Evolutionary conservation across 2,329 filamentous ascomycete genomes (phyloP), one percentile per base, ranked within the genome.

Genomic region (Xenosphaeropsis pyriputrescens): DNA sequence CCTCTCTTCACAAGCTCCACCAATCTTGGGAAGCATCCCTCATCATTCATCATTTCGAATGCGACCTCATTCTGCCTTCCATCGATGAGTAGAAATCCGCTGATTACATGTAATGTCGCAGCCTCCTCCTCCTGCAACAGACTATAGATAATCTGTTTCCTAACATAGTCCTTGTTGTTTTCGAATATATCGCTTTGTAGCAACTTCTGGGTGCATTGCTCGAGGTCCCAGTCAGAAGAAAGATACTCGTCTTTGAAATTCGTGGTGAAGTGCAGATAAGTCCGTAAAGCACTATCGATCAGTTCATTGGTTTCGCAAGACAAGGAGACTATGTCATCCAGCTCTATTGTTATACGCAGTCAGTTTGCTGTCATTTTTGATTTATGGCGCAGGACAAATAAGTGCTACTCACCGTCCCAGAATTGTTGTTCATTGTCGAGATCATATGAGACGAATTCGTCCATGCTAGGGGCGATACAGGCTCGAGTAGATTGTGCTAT

Each of bases 131-230:
- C 91, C 68, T 94, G 70, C 47, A 95, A 63, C 37, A 98, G 67
- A 56, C 85, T 88, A 59, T 93, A 86, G 46, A 96, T 76, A 51
- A 98, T 85, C 62, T 96, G 91, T 33, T 75, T 82, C 45, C 89
- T 83, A 44, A 96, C 83, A 60, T 98, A 96, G 40, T 85, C 79
- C 47, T 75, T 72, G 57, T 95, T 79, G 12, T 68, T 60, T 18
- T 62, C 60, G 57, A 93, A 98, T 33, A 96, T 65, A 14, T 64
- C 62, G 55, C 86, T 86, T 37, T 79, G 68, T 41, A 93, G 66
- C 29, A 98, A 70, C 56, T 75, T 75, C 57, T 84, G 81, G 42
- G 82, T 80, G 63, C 88, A 96, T 49, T 68, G 74, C 17, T 78
- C 76, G 41, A 94, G 68, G 51, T 93, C 84, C 52, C 88, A 76